Evolutionary conservation across 2,329 filamentous ascomycete species (phyloP), one percentile per base, ranked within the genome.

Genomic region (Bipolaris sorokiniana): DNA sequence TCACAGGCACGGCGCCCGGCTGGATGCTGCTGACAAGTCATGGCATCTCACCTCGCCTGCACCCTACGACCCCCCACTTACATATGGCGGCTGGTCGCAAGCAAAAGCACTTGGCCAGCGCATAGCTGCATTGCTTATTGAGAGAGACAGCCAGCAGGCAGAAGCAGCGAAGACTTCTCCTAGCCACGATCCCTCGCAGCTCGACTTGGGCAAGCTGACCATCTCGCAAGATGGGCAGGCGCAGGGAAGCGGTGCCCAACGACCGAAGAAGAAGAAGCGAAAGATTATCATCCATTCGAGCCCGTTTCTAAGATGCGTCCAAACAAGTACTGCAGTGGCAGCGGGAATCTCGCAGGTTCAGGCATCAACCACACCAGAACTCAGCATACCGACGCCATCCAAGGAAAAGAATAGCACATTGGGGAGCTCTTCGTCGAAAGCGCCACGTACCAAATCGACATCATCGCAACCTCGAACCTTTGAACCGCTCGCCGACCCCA

Each of bases 1-100:
- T 16, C 16, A 44, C 58, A 88, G 95, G 78, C 95, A 99, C 77
- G 95, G 95, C 71, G 91, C 93, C 68, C 90, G 95, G 66, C 88
- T 99, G 56, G 95, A 99, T 76, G 92, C 92, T 54, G 92, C 93
- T 61, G 93, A 99, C 82, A 92, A 93, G 75, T 87, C 91, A 76
- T 99, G 95, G 95, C 92, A 97, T 76, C 84, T 97, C 52, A 90
- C 90, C 28, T 97, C 95, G 5, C 90, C 93, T 1, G 93, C 92
- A 5, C 95, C 95, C 1, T 99, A 98, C 81, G 94, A 99, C 65
- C 91, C 95, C 64, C 95, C 95, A 48, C 83, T 99, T 56, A 97
- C 93, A 2, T 98, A 97, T 73, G 91, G 91, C 66, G 95, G 95
- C 63, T 97, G 95, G 90, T 86, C 89, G 13, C 95, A 98, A 77